Base-by-base conservation (phyloP, 805 yeast species). In the Lachancea kluyveri region DNA sequence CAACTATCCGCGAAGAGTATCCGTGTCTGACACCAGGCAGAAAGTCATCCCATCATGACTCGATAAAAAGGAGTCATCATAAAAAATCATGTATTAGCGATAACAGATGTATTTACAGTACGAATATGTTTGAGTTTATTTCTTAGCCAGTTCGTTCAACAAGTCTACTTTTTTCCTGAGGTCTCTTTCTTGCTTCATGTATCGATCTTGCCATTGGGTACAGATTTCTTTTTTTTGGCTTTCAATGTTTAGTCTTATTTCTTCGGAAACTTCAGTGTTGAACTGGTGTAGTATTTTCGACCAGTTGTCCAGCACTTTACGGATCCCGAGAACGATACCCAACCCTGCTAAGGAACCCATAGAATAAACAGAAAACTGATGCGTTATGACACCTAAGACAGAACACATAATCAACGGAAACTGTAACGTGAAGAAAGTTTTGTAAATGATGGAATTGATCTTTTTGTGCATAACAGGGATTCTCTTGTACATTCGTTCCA, bases 321-420 rank as follows among this genome's bases (percentile, higher is more conserved):
- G 52, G 28, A 57, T 45, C 0, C 64, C 64, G 14, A 51, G 26
- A 3, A 47, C 50, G 4, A 48, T 14, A 11, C 63, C 64, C 4
- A 59, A 33, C 9, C 52, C 48, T 2, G 53, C 56, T 9, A 59
- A 28, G 3, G 58, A 52, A 16, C 47, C 40, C 62, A 57, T 57
- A 4, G 64, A 56, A 28, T 47, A 53, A 4, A 40, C 15, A 0
- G 58, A 45, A 27, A 50, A 58, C 23, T 52, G 55, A 21, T 46
- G 52, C 3, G 58, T 35, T 2, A 54, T 24, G 17, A 38, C 41
- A 9, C 62, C 62, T 4, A 46, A 37, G n/a, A 45, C 42, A 2
- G 60, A 35, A 9, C 52, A 21, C 3, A 50, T 10, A 2, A 51
- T 24, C 21, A 57, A 25, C 1, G 64, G 64, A n/a, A 57, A 28